Conservation (phyloP, 73 alveolate species). For the Paramecium tetraurelia region DNA sequence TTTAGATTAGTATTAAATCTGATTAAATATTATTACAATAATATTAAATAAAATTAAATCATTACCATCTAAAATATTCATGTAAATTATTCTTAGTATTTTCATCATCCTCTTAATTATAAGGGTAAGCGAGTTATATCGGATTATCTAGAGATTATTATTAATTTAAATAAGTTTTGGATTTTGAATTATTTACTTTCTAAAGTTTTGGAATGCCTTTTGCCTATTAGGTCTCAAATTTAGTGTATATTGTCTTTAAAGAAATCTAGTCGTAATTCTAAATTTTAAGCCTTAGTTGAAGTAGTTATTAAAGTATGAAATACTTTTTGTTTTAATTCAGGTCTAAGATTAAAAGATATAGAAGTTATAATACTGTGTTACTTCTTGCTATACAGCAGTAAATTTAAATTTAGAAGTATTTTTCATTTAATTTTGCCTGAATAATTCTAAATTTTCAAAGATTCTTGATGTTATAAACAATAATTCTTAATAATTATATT, state of each 20-base stretch:
- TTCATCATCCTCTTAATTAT: conserved; percentile 36
- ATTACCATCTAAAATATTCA: conserved; percentile 9
- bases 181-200: background rate
- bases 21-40: background rate
- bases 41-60: background rate
- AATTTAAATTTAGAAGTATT: no score
- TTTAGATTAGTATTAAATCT: background rate
- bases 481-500: background rate
- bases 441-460: no score
- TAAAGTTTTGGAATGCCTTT: no score
- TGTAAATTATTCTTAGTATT: background rate
- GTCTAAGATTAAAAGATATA: no score
- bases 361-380: no score
- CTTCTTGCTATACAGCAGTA: background rate
- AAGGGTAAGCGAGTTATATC: background rate
- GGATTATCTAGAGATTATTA: background rate
- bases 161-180: background rate
- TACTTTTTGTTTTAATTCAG: background rate
- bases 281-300: background rate
- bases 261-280: background rate
- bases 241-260: background rate
- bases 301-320: background rate
- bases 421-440: no score
- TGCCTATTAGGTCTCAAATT: background rate
- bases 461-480: no score